These are phyloP conservation scores for Aspergillus sp. DNA, from an alignment of 2,329 filamentous ascomycete genomes.

Conservation along the genomic window DNA sequence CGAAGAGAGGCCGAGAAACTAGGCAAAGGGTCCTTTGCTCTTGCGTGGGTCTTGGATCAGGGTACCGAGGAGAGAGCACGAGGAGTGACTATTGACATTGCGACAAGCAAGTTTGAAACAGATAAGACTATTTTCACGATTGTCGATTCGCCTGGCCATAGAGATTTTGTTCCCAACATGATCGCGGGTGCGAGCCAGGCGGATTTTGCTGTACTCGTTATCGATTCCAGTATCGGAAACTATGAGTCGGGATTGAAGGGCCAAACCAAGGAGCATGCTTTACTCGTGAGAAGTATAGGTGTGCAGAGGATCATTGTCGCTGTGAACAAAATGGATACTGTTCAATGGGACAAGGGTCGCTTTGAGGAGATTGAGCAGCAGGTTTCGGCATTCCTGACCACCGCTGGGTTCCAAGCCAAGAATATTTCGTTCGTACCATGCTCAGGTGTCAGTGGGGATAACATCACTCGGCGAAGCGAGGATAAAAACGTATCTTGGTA, in stretches of 20 bases:
- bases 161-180: constrained; percentile 98
- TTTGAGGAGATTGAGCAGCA: constrained; percentile 86
- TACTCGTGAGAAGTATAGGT: constrained; percentile 86
- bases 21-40: constrained; percentile 91
- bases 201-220: constrained; percentile 91
- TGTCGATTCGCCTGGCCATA: constrained; percentile 89
- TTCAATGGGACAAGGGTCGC: constrained; percentile 76
- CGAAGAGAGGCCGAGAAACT: constrained; percentile 84
- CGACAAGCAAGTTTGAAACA: constrained; percentile 91
- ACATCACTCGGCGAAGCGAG: constrained; percentile 61
- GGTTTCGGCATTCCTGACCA: constrained; percentile 76
- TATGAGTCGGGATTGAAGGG: constrained; percentile 93
- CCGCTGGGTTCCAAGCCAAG: constrained; percentile 77
- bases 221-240: constrained; percentile 85
- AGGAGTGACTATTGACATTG: constrained; percentile 95
- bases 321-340: constrained; percentile 91
- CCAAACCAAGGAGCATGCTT: constrained; percentile 89
- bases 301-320: constrained; percentile 85
- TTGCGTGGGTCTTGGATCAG: constrained; percentile 96
- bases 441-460: constrained; percentile 84
- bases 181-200: constrained; percentile 95
- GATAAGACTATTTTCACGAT: constrained; percentile 86
- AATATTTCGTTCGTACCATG: constrained; percentile 86
- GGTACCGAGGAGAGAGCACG: constrained; percentile 82
- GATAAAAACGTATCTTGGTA: constrained; percentile 71